Conservation (phyloP, 1,139 yeast species). For the Protomyces pachydermus region DNA sequence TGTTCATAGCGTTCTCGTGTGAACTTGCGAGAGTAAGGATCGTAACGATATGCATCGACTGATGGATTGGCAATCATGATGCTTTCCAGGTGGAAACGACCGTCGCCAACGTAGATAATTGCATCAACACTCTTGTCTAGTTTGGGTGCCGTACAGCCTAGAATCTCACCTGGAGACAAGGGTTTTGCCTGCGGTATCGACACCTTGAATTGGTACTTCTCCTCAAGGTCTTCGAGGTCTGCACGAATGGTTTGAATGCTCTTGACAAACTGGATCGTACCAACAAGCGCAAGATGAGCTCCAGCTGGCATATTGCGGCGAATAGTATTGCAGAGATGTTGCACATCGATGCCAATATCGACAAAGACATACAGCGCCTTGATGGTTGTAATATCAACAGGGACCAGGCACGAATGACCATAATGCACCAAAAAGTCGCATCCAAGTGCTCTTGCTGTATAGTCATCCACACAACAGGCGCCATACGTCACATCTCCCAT, state of each 20-base stretch:
- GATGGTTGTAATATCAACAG: conserved; percentile 83
- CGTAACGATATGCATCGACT: conserved; percentile 86
- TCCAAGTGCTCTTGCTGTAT: conserved; percentile 82
- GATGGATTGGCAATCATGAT: conserved; percentile 97
- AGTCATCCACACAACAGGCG: conserved; percentile 97
- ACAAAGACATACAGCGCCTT: conserved; percentile 94
- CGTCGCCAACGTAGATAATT: conserved; percentile 91
- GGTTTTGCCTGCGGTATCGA: conserved; percentile 91
- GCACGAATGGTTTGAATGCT: conserved; percentile 74
- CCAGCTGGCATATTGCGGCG: conserved; percentile 64
- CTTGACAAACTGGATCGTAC: conserved; percentile 96
- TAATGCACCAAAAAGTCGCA: conserved; percentile 95
- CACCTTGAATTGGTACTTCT: conserved; percentile 41
- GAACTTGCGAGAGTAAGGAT: conserved; percentile 87
- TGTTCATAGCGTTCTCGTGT: conserved; percentile 87
- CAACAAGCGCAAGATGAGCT: conserved; percentile 68
- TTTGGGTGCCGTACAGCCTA: conserved; percentile 92
- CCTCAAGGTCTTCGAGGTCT: conserved; percentile 40
- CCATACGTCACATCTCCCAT: conserved; percentile 99
- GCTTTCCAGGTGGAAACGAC: conserved; percentile 89
- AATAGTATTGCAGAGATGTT: conserved; percentile 72
- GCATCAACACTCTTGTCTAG: conserved; percentile 62
- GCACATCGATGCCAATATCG: conserved; percentile 80
- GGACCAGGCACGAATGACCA: conserved; percentile 95
- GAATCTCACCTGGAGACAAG: conserved; percentile 87